These are phyloP conservation scores for Rhytidhysteron rufulum DNA, from an alignment of 2,329 filamentous ascomycete genomes.

Conservation along the genomic window DNA sequence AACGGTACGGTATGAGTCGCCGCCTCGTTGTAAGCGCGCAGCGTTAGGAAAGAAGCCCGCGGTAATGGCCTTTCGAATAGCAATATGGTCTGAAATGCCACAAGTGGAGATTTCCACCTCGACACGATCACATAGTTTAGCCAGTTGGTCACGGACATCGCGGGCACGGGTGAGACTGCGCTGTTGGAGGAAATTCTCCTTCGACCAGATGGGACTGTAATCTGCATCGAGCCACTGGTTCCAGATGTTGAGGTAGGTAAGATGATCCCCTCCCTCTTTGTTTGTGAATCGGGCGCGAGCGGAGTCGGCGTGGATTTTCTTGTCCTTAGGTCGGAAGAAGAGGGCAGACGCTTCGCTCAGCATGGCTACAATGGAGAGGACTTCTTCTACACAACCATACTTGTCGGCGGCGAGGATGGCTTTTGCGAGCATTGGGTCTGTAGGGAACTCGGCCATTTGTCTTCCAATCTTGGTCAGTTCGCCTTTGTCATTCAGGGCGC, in stretches of 20 bases:
- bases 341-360: constrained; percentile 81
- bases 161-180: constrained; percentile 82
- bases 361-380: constrained; percentile 92
- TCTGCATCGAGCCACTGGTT: constrained; percentile 93
- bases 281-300: constrained; percentile 84
- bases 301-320: constrained; percentile 92
- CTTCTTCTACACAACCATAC: constrained; percentile 89
- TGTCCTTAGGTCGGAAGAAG: constrained; percentile 94
- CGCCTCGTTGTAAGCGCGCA: constrained; percentile 74
- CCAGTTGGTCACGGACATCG: constrained; percentile 88
- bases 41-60: constrained; percentile 95
- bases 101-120: constrained; percentile 70
- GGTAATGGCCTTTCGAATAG: constrained; percentile 83
- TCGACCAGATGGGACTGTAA: constrained; percentile 81
- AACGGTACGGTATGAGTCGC: constrained; percentile 84
- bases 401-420: constrained; percentile 83
- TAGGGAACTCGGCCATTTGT: constrained; percentile 93
- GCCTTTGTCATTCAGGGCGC: constrained; percentile 82
- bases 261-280: constrained; percentile 85
- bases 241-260: constrained; percentile 88
- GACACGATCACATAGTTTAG: constrained; percentile 87
- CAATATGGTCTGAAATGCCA: constrained; percentile 67
- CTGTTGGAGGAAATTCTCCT: constrained; percentile 92
- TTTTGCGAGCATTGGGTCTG: constrained; percentile 87
- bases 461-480: constrained; percentile 86